Conservation (phyloP, 1,139 yeast species). For the Scheffersomyces quercinus region DNA sequence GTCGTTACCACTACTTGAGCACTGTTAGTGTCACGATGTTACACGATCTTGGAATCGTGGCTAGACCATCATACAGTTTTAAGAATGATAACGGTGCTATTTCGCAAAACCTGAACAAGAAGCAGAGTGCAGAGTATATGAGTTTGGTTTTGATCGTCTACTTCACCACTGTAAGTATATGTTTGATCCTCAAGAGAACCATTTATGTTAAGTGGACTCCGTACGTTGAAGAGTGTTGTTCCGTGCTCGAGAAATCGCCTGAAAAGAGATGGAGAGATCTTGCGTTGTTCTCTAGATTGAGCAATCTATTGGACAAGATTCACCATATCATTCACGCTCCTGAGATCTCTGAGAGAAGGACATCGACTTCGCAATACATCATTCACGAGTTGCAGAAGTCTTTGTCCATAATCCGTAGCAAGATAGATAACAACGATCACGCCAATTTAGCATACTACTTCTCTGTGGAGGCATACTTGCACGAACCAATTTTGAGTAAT, state of each 20-base stretch:
- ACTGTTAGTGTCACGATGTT: slow-evolving; percentile 67
- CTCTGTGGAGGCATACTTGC: slow-evolving; percentile 73
- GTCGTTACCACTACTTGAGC: slow-evolving; percentile 72
- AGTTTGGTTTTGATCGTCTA: slow-evolving; percentile 50
- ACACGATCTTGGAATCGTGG: slow-evolving; percentile 75
- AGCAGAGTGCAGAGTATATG: slow-evolving; percentile 35
- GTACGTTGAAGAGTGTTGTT: slow-evolving; percentile 65
- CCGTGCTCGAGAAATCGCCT: slow-evolving; percentile 39
- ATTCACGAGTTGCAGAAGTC: slow-evolving; percentile 44
- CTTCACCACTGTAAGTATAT: slow-evolving; percentile 51
- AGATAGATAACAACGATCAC: slow-evolving; percentile 40
- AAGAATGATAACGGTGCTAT: slow-evolving; percentile 35
- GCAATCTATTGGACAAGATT: slow-evolving; percentile 62
- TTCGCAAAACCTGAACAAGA: slow-evolving; percentile 3
- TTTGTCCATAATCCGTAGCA: slow-evolving; percentile 36
- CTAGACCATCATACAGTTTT: slow-evolving; percentile 40
- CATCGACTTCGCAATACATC: slow-evolving; percentile 30
- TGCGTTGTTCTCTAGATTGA: slow-evolving; percentile 61
- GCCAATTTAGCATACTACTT: slow-evolving; percentile 52
- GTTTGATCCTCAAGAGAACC: slow-evolving; percentile 54
- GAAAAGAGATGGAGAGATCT: slow-evolving; percentile 36
- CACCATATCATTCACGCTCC: slow-evolving; percentile 50
- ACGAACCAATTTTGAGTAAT: slow-evolving; percentile 56
- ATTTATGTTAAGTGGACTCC: slow-evolving; percentile 59
- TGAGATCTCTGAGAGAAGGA: slow-evolving; percentile 25